A percentile compares a stretch with the other conserved stretches of the same genome.
Evolutionary conservation across 352 stramenopile genomes (phyloP).

Genomic region (Phytophthora nicotianae): DNA sequence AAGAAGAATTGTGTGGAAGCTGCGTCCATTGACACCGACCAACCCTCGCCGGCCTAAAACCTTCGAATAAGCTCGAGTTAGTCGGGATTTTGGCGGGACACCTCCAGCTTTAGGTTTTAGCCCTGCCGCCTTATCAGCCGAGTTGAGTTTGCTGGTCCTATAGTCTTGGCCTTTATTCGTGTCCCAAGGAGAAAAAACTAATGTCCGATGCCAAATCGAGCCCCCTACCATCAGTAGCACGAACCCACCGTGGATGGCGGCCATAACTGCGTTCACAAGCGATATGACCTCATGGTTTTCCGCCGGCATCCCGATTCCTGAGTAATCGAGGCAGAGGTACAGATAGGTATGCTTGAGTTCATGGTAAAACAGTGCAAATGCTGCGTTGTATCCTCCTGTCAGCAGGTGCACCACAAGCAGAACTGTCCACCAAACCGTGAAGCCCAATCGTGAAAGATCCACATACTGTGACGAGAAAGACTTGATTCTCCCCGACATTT

Average conservation of each 20-base stretch:
- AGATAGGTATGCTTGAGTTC: conserved; percentile 25
- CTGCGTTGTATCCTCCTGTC: conserved; percentile 18
- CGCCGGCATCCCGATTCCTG: conserved; percentile 21
- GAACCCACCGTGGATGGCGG: conserved; percentile 19
- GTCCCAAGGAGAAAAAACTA: conserved; percentile 12
- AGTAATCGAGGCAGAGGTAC: conserved; percentile 30
- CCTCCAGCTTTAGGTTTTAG: not conserved
- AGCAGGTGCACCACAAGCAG: conserved; percentile 11
- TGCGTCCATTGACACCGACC: conserved; percentile 24
- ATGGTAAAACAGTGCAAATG: conserved; percentile 29
- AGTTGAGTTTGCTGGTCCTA: conserved; percentile 4
- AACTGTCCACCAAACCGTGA: conserved; percentile 19
- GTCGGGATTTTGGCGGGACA: not conserved
- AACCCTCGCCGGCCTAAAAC: conserved; percentile 19
- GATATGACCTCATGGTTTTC: conserved; percentile 25
- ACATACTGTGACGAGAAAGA: conserved; percentile 15
- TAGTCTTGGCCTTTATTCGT: not conserved
- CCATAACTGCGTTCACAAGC: conserved; percentile 28
- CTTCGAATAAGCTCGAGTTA: conserved; percentile 14
- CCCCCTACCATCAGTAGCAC: conserved; percentile 21
- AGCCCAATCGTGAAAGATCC: conserved; percentile 8
- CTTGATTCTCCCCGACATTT: not conserved
- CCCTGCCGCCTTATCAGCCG: not conserved
- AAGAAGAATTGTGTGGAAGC: conserved; percentile 32
- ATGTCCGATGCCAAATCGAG: conserved; percentile 12